Evolutionary conservation across 2,329 filamentous ascomycete genomes (phyloP).

Genomic region (Xylaria sp.): DNA sequence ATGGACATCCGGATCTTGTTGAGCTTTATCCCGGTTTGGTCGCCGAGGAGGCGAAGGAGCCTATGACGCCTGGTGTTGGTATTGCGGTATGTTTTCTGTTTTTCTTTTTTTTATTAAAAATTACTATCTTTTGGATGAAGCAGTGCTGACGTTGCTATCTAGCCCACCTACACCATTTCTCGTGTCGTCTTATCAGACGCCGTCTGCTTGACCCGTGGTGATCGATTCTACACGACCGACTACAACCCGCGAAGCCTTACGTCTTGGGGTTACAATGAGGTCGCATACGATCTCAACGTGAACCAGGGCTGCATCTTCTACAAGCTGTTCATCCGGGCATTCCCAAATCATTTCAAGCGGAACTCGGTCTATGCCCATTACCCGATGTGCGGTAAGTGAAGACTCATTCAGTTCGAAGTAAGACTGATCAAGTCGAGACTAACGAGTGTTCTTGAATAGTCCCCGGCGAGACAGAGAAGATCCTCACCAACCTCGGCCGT

Average conservation of each 20-base stretch:
- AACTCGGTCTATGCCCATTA: constrained; percentile 81
- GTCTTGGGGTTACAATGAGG: constrained; percentile 78
- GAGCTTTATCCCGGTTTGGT: constrained; percentile 77
- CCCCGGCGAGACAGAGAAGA: constrained; percentile 65
- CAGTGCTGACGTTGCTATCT: constrained; percentile 3
- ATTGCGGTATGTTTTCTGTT: constrained; percentile 44
- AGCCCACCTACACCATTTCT: constrained; percentile 69
- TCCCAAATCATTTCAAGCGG: constrained; percentile 71
- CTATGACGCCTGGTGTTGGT: constrained; percentile 68
- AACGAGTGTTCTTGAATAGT: constrained; percentile 37
- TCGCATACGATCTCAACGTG: constrained; percentile 63
- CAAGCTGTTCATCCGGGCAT: constrained; percentile 74
- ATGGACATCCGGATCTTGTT: constrained; percentile 73
- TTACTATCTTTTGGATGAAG: too few species aligned
- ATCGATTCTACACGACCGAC: constrained; percentile 74
- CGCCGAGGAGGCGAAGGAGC: constrained; percentile 67
- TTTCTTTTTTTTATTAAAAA: too few species aligned
- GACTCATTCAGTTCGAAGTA: background rate
- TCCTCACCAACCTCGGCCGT: constrained; percentile 62
- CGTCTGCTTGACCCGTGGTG: constrained; percentile 70
- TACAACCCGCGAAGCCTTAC: constrained; percentile 70
- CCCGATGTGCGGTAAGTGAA: constrained; percentile 47
- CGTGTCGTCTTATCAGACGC: constrained; percentile 73
- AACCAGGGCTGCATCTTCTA: constrained; percentile 82
- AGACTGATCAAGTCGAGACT: background rate